Base-by-base conservation (phyloP, 1,284 basidiomycete genomes). In the Psilocybe mexicana region DNA sequence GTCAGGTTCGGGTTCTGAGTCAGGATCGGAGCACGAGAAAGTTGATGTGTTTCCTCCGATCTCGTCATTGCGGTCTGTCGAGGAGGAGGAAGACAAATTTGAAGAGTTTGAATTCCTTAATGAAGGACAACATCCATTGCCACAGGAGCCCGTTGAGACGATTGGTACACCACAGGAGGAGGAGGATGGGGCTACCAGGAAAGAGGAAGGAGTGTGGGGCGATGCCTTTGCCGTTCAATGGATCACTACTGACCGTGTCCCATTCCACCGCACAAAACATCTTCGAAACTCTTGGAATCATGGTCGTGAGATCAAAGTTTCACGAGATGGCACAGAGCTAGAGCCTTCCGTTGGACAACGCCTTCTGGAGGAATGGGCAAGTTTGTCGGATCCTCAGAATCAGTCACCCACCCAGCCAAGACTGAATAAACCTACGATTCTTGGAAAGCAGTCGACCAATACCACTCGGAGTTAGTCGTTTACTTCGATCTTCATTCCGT, bases 221-320 rank as follows among this genome's bases (percentile, higher is more conserved):
- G 82, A 83, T 54, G 80, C 90, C 1, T 98, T 98, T 79, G 81
- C 82, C 58, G 77, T 98, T 26, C 83, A 95, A 65, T 98, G 96
- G 96, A 69, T 96, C 52, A 84, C 84, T 62, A 89, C 86, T 0
- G 77, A 84, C 6, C 81, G 83, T 3, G 71, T 97, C n/a, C 86
- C 92, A 1, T 96, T 97, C 73, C 77, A 79, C 63, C 83, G 83
- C 50, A 91, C 91, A 28, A 82, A 88, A 44, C 89, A 93, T 67
- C 72, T 96, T 53, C 86, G 93, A 42, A 97, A 97, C 68, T 91
- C 92, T 0, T 97, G 94, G 95, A 96, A 96, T 63, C 87, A 93
- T 67, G 92, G 92, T 61, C 80, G 91, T 49, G 93, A 96, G 70
- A 85, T 96, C 62, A 96, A 96, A 77, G 88, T 95, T 8, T 96